A percentile compares a stretch with the other conserved stretches of the same genome.
Evolutionary conservation across 805 yeast genomes (phyloP).

Genomic region (Scheffersomyces coipomensis): DNA sequence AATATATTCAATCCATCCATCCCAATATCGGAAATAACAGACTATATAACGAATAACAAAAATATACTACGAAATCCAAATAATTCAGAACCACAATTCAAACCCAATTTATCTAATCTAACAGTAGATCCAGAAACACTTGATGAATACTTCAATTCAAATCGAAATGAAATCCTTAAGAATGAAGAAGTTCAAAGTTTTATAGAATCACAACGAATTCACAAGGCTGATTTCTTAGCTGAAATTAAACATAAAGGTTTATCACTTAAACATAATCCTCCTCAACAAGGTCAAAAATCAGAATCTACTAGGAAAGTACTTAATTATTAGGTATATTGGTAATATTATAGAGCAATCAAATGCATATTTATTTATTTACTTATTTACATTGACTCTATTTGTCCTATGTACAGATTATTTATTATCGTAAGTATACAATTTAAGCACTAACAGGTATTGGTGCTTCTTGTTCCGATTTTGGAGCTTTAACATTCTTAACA

Average conservation of each 20-base stretch:
- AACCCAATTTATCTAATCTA: background rate
- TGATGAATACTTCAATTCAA: background rate
- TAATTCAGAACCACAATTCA: no score
- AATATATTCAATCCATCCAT: background rate
- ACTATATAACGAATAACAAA: background rate
- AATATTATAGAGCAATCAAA: no score
- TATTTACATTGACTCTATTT: background rate
- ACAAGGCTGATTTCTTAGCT: slow-evolving; percentile 18
- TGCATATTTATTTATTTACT: background rate
- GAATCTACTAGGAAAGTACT: no score
- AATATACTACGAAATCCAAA: no score
- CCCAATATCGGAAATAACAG: background rate
- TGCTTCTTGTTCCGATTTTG: background rate
- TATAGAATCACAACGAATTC: slow-evolving; percentile 13
- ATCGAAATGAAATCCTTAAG: background rate
- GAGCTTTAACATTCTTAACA: background rate
- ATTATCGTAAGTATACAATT: slow-evolving; percentile 1
- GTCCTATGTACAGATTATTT: slow-evolving; percentile 1
- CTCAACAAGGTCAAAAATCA: background rate
- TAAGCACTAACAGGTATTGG: background rate
- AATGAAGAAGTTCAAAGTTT: background rate
- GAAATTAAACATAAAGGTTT: slow-evolving; percentile 24
- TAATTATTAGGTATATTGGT: no score
- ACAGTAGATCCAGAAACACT: background rate
- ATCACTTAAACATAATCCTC: slow-evolving; percentile 4